Base-by-base conservation (phyloP, 1,284 basidiomycete genomes). In the Ceratobasidium sp. region DNA sequence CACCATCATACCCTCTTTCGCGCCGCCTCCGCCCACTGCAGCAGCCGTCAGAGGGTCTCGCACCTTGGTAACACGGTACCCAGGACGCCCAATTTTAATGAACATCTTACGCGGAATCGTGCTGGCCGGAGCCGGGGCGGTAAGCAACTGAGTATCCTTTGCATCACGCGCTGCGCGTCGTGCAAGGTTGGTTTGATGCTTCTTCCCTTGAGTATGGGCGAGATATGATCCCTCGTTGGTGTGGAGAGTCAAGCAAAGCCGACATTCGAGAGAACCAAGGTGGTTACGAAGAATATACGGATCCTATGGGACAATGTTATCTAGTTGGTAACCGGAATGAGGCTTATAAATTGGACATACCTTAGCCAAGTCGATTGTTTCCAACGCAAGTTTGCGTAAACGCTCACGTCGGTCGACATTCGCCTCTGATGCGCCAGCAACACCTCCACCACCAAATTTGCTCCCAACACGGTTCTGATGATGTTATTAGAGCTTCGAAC, bases 171-270 rank as follows among this genome's bases (percentile, higher is more conserved):
- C 97, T 0, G 98, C 98, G 82, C 98, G 92, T 63, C 98, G 91
- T 3, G 97, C 98, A 49, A 99, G 91, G 84, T 99, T 99, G 0
- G 97, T 98, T 85, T 99, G 98, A 84, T 99, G 98, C 85, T 99
- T 99, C 88, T 99, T 99, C 42, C 98, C 98, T 87, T 99, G 98
- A 0, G 98, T 99, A 83, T 99, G 98, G 0, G 98, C 97, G 66
- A 99, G 93, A 85, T 99, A 99, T 26, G 97, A 98, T 39, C 98
- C 98, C 87, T 99, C 98, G 84, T 99, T 99, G 33, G 98, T 98
- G 87, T 99, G 98, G 6, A 99, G 90, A 0, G 98, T 99, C 53
- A 99, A 88, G 85, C 98, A 99, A 53, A 99, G 91, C 82, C 97
- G 95, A 87, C 98, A 99, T 90, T 99, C 98, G 75, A 99, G 91